A percentile compares a stretch with the other conserved stretches of the same genome.
phyloP scores from a whole-genome alignment of 768 basidiomycete species.

The Mycena vulgaris region DNA sequence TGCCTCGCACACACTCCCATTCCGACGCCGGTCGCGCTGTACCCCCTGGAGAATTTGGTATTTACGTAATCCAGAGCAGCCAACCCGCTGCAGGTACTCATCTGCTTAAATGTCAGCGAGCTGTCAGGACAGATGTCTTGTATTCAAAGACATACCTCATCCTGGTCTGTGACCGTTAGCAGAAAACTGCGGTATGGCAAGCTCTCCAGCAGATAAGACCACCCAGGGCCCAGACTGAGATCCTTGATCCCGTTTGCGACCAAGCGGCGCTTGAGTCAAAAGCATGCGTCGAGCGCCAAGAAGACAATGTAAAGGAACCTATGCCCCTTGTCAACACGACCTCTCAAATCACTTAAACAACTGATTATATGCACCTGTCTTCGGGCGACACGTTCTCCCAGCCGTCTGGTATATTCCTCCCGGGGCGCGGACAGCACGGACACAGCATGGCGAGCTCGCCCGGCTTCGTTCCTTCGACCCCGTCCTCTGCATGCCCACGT shows the following conservation, averaged over 20 bases:
- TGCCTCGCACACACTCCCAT: neutral
- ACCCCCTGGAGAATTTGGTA: too few species aligned
- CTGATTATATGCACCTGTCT: slow-evolving; percentile 37
- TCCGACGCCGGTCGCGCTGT: too few species aligned
- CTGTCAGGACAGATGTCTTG: neutral
- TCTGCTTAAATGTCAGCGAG: neutral
- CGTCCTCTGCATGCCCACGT: slow-evolving; percentile 43
- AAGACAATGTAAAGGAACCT: slow-evolving; percentile 25
- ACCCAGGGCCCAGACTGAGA: slow-evolving; percentile 17
- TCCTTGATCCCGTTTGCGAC: slow-evolving; percentile 15
- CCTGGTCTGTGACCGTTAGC: slow-evolving; percentile 20
- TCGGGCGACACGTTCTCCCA: slow-evolving; percentile 41
- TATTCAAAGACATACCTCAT: slow-evolving; percentile 31
- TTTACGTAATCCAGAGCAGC: too few species aligned
- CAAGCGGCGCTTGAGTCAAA: slow-evolving; percentile 14
- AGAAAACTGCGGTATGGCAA: slow-evolving; percentile 16
- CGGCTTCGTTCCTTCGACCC: slow-evolving; percentile 35
- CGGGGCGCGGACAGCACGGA: slow-evolving; percentile 53
- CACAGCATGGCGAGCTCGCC: slow-evolving; percentile 50
- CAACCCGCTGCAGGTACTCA: slow-evolving; percentile 5
- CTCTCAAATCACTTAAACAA: too few species aligned
- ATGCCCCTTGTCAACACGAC: too few species aligned
- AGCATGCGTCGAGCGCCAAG: slow-evolving; percentile 11
- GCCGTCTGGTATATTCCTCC: slow-evolving; percentile 44
- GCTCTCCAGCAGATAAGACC: slow-evolving; percentile 35